These are phyloP conservation scores for Phylloporus sp. DNA, from an alignment of 768 basidiomycete species.

Conservation along the genomic window DNA sequence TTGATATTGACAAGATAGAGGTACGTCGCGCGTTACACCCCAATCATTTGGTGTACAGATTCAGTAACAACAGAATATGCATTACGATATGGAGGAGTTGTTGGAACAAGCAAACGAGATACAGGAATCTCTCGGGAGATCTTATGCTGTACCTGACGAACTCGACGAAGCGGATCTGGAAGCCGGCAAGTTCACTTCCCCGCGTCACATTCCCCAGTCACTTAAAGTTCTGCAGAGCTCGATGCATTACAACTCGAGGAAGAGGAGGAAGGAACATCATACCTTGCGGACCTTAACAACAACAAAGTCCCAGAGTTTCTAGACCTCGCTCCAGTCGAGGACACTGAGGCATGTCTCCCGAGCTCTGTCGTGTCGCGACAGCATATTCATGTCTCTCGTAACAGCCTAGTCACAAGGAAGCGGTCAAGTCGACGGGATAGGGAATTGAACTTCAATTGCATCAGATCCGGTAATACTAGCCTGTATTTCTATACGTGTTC, in stretches of 20 bases:
- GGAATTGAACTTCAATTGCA: not conserved
- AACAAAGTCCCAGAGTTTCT: slow-evolving; percentile 90
- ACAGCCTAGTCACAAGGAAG: slow-evolving; percentile 50
- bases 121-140: slow-evolving; percentile 88
- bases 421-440: slow-evolving; percentile 49
- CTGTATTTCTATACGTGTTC: slow-evolving; percentile 14
- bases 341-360: slow-evolving; percentile 47
- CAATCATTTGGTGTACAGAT: not conserved
- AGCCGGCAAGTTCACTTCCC: slow-evolving; percentile 59
- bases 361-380: not conserved
- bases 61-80: slow-evolving; percentile 66
- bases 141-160: slow-evolving; percentile 96
- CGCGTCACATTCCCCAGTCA: not conserved
- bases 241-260: slow-evolving; percentile 91
- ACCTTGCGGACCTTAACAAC: slow-evolving; percentile 81
- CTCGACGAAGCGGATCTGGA: slow-evolving; percentile 96
- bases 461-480: slow-evolving; percentile 5
- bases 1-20: slow-evolving; percentile 98
- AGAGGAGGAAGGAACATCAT: slow-evolving; percentile 88
- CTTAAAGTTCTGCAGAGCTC: slow-evolving; percentile 58
- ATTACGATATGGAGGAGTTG: slow-evolving; percentile 97
- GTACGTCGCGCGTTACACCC: slow-evolving; percentile 39
- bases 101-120: slow-evolving; percentile 98
- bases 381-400: slow-evolving; percentile 2
- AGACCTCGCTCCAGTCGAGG: slow-evolving; percentile 79